Percentiles rank a stretch among this genome's conserved stretches.
Evolutionary conservation across 2,329 filamentous ascomycete species (phyloP).

Genomic region (Fusarium pilosicola): DNA sequence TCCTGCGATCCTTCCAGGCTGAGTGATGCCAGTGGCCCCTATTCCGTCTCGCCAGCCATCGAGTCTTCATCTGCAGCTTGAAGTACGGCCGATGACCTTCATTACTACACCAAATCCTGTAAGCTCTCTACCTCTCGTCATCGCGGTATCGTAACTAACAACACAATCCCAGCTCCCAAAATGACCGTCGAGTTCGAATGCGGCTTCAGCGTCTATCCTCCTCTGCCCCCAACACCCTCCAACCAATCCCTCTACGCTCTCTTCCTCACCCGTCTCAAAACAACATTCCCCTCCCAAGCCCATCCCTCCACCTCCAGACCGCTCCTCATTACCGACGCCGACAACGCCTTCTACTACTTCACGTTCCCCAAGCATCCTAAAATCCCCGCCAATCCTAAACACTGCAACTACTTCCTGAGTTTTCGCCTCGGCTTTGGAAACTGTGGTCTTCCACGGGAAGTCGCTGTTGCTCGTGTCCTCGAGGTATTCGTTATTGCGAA

Average conservation of each 20-base stretch:
- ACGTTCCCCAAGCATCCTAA: neutral
- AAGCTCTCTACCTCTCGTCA: rapidly evolving
- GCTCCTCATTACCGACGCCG: neutral
- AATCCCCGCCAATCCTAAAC: neutral
- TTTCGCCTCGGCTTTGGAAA: neutral
- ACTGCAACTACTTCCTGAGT: neutral
- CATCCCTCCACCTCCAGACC: neutral
- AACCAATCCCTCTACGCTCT: neutral
- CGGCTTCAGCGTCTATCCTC: constrained; percentile 1
- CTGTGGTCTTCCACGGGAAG: neutral
- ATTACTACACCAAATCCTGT: rapidly evolving
- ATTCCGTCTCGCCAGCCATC: too few species aligned
- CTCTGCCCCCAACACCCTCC: neutral
- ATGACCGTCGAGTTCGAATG: neutral
- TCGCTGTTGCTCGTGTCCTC: neutral
- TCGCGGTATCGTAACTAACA: neutral
- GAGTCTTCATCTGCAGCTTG: too few species aligned
- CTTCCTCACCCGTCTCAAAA: neutral
- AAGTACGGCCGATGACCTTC: neutral
- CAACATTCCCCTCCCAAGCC: neutral
- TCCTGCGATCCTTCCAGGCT: neutral
- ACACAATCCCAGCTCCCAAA: rapidly evolving
- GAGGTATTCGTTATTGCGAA: neutral
- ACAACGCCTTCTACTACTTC: neutral
- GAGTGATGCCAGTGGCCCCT: neutral